Conservation (phyloP, 2,329 filamentous ascomycete genomes). For the Geosmithia putterillii region DNA sequence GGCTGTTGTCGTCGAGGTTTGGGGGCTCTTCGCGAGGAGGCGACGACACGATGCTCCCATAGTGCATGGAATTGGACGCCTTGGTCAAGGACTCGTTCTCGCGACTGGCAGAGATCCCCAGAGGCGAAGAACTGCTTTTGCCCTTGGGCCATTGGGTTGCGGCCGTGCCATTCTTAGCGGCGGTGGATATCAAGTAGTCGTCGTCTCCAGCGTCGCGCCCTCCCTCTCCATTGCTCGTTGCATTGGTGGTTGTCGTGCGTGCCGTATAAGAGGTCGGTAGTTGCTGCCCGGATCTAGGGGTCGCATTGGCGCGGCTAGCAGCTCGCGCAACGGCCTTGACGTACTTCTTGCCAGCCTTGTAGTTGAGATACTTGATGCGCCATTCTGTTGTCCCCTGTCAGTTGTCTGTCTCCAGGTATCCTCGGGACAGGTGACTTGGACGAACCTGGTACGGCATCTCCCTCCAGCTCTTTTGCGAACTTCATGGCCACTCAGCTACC, state of each 20-base stretch:
- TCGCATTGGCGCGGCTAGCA: slow-evolving; percentile 47
- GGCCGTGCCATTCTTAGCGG: not conserved
- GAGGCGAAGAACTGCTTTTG: slow-evolving; percentile 2
- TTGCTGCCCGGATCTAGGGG: slow-evolving; percentile 21
- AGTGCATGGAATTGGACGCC: slow-evolving; percentile 27
- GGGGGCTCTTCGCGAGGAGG: slow-evolving; percentile 17
- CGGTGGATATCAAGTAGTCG: not conserved
- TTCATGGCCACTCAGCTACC: slow-evolving; percentile 34
- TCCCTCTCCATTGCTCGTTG: not conserved
- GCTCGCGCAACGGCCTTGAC: slow-evolving; percentile 73
- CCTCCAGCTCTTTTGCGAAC: slow-evolving; percentile 68
- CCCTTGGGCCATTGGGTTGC: not conserved
- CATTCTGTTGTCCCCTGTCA: slow-evolving; percentile 46
- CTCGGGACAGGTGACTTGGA: slow-evolving; percentile 2
- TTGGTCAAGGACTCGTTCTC: slow-evolving; percentile 29
- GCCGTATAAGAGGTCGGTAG: slow-evolving; percentile 16
- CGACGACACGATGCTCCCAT: slow-evolving; percentile 39
- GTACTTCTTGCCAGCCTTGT: slow-evolving; percentile 91
- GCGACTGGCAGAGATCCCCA: slow-evolving; percentile 4
- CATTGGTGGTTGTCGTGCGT: slow-evolving; percentile 1
- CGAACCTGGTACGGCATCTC: slow-evolving; percentile 71
- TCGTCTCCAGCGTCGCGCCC: slow-evolving; percentile 1
- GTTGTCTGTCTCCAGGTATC: not conserved
- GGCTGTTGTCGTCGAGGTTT: slow-evolving; percentile 10
- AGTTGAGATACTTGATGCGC: slow-evolving; percentile 87